Conservation (phyloP, 805 yeast species). For the Myxozyma neotropica region DNA sequence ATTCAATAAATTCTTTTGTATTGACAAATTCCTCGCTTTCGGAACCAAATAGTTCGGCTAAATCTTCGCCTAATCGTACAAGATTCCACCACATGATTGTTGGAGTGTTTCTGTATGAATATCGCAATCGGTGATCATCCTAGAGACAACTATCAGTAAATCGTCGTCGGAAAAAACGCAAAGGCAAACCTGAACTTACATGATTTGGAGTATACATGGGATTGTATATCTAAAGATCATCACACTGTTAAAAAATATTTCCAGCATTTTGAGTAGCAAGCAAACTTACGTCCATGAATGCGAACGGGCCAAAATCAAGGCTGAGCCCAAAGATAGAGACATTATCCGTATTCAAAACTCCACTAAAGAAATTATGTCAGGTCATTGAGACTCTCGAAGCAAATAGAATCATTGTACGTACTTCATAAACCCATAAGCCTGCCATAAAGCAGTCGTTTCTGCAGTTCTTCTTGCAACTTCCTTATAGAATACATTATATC, state of each 20-base stretch:
- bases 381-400: too few relatives aligned
- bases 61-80: constrained; percentile 76
- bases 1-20: constrained; percentile 34
- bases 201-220: constrained; percentile 86
- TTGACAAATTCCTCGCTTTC: constrained; percentile 48
- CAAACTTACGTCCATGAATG: constrained; percentile 42
- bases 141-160: too few relatives aligned
- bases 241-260: constrained; percentile 47
- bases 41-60: constrained; percentile 77
- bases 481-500: constrained; percentile 70
- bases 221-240: constrained; percentile 71
- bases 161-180: too few relatives aligned
- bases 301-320: constrained; percentile 93
- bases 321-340: constrained; percentile 86
- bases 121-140: constrained; percentile 72
- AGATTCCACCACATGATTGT: constrained; percentile 92
- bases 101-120: constrained; percentile 83
- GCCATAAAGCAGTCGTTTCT: constrained; percentile 29
- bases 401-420: not conserved
- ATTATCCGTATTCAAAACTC: constrained; percentile 93
- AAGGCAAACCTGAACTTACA: too few relatives aligned
- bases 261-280: too few relatives aligned
- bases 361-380: constrained; percentile 47
- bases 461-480: constrained; percentile 54
- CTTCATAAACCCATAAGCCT: constrained; percentile 82